Evolutionary conservation across 2,329 filamentous ascomycete genomes (phyloP).

Genomic region (Trichophyton equinum): DNA sequence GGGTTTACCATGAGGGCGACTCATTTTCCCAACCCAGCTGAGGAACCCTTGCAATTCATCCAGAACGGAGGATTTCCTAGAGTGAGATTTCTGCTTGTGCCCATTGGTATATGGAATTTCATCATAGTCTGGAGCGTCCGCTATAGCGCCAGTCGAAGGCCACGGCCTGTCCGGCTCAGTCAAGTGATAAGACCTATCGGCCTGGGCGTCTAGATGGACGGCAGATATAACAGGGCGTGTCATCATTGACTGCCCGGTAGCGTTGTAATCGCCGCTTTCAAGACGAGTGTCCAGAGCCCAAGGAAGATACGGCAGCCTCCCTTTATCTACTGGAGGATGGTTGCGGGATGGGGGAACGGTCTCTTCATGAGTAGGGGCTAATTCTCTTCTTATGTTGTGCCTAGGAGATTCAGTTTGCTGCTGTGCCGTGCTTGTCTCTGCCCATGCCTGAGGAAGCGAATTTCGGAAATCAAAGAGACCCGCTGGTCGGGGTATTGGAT

Average conservation of each 20-base stretch:
- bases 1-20: conserved; percentile 10
- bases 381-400: not conserved
- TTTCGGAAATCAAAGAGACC: conserved; percentile 15
- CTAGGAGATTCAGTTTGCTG: conserved; percentile 8
- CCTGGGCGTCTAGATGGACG: conserved; percentile 27
- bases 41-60: conserved; percentile 25
- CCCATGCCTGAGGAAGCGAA: conserved; percentile 12
- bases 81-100: not conserved
- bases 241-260: conserved; percentile 15
- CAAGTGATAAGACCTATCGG: conserved; percentile 16
- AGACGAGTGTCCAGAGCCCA: conserved; percentile 22
- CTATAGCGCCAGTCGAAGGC: not conserved
- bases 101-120: not conserved
- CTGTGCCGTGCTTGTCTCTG: conserved; percentile 10
- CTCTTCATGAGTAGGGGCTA: not conserved
- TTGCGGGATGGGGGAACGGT: conserved; percentile 10
- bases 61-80: conserved; percentile 14
- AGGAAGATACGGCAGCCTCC: conserved; percentile 5
- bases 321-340: conserved; percentile 5
- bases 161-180: not conserved
- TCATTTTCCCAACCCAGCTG: conserved; percentile 23
- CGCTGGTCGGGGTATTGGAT: conserved; percentile 21
- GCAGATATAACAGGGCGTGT: conserved; percentile 31
- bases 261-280: conserved; percentile 7
- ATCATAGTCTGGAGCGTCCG: not conserved